Evolutionary conservation across 352 stramenopile genomes (phyloP).

Genomic region (Globisporangium ultimum): DNA sequence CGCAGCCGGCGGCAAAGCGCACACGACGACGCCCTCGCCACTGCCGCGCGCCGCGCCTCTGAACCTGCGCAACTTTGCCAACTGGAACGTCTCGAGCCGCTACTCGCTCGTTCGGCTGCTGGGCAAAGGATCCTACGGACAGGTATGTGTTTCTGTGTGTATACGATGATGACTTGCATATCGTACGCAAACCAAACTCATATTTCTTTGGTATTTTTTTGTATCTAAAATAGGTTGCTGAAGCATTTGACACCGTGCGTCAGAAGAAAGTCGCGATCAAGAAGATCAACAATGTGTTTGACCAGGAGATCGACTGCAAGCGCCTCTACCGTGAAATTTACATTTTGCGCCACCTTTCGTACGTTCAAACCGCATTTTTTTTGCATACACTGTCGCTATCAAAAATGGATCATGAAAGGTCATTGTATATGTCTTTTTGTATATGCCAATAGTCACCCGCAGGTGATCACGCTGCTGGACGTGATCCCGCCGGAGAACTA

Average conservation of each 20-base stretch:
- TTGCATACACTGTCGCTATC: no score
- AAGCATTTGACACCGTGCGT: constrained; percentile 74
- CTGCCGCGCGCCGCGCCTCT: constrained; percentile 63
- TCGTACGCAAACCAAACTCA: no score
- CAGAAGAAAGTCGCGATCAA: constrained; percentile 88
- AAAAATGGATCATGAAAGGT: no score
- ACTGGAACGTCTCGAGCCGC: constrained; percentile 76
- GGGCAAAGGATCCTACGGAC: constrained; percentile 84
- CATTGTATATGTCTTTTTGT: not conserved
- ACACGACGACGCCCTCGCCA: constrained; percentile 55
- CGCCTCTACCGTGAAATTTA: constrained; percentile 86
- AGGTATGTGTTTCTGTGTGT: constrained; percentile 29
- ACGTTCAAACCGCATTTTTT: constrained; percentile 8
- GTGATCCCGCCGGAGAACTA: constrained; percentile 82
- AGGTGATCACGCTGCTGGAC: constrained; percentile 83
- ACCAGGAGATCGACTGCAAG: constrained; percentile 87
- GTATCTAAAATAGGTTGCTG: constrained; percentile 36
- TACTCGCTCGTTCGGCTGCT: constrained; percentile 81
- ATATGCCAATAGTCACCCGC: constrained; percentile 41
- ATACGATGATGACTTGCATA: not conserved
- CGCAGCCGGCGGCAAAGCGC: constrained; percentile 23
- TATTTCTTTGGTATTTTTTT: no score
- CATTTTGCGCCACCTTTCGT: constrained; percentile 81
- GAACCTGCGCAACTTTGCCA: constrained; percentile 79
- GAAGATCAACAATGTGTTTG: constrained; percentile 88